Evolutionary conservation across 768 basidiomycete species (phyloP).

Genomic region (Tricholoma hemisulphureum): DNA sequence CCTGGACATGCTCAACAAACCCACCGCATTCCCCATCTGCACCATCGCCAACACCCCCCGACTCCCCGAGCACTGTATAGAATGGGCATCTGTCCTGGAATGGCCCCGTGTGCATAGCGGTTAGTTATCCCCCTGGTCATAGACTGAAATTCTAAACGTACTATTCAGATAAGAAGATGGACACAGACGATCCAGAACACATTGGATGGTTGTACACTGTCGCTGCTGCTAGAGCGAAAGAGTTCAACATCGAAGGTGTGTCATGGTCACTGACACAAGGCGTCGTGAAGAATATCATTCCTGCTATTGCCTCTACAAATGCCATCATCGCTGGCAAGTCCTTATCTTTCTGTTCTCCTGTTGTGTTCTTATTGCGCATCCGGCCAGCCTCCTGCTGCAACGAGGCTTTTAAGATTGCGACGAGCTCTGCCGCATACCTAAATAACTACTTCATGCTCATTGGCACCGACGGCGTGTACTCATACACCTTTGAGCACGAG

Average conservation of each 20-base stretch:
- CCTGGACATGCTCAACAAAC: constrained; percentile 97
- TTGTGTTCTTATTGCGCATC: background rate
- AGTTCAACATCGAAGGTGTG: constrained; percentile 97
- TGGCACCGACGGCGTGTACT: constrained; percentile 94
- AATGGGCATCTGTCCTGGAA: constrained; percentile 98
- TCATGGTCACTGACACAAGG: constrained; percentile 98
- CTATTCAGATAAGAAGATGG: constrained; percentile 83
- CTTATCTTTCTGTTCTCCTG: background rate
- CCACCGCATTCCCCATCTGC: constrained; percentile 95
- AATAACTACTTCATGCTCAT: constrained; percentile 99
- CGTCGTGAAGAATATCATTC: constrained; percentile 99
- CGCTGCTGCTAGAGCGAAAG: constrained; percentile 80
- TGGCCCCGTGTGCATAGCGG: constrained; percentile 95
- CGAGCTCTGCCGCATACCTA: constrained; percentile 88
- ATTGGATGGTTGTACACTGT: constrained; percentile 89
- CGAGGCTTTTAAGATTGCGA: constrained; percentile 98
- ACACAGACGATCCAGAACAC: constrained; percentile 96
- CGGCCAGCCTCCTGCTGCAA: constrained; percentile 91
- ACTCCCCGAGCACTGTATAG: constrained; percentile 97
- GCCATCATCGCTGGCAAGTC: constrained; percentile 89
- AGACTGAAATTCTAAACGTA: background rate
- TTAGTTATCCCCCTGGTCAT: constrained; percentile 30
- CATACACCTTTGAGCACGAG: constrained; percentile 96
- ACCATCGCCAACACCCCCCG: constrained; percentile 99
- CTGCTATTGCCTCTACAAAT: constrained; percentile 97